Conservation (phyloP, 108 stramenopile genomes). For the Nitzschia sp. region DNA sequence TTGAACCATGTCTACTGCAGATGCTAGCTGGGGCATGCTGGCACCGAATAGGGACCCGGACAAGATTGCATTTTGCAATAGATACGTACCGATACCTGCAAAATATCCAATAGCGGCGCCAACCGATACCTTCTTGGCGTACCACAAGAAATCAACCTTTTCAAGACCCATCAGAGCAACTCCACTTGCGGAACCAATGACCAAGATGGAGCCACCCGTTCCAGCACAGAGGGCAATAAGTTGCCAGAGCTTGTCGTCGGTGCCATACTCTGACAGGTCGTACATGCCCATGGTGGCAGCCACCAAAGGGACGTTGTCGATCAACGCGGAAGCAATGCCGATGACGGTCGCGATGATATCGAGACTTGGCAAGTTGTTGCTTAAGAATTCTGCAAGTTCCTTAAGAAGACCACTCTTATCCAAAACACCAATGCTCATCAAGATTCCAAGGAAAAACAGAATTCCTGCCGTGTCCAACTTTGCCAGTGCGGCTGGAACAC, state of each 20-base stretch:
- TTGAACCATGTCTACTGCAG: conserved; percentile 16
- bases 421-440: conserved; percentile 92
- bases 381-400: conserved; percentile 84
- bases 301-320: conserved; percentile 94
- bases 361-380: conserved; percentile 82
- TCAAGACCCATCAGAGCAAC: conserved; percentile 95
- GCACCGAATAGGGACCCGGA: conserved; percentile 50
- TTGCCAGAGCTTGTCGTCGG: conserved; percentile 93
- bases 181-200: conserved; percentile 92
- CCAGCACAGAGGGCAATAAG: conserved; percentile 94
- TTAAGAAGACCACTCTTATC: conserved; percentile 92
- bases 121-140: conserved; percentile 84
- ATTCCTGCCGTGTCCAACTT: conserved; percentile 91
- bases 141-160: conserved; percentile 96
- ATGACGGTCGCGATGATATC: conserved; percentile 95
- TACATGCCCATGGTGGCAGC: conserved; percentile 97
- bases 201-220: conserved; percentile 92
- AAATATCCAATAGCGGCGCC: conserved; percentile 90
- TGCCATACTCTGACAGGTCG: conserved; percentile 82
- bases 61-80: conserved; percentile 71
- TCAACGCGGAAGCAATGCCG: conserved; percentile 89
- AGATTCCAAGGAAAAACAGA: conserved; percentile 94
- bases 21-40: conserved; percentile 32
- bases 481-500: conserved; percentile 80
- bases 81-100: conserved; percentile 89